These are phyloP conservation scores for Paralagenidium karlingii DNA, from an alignment of 352 stramenopile genomes.

Conservation along the genomic window DNA sequence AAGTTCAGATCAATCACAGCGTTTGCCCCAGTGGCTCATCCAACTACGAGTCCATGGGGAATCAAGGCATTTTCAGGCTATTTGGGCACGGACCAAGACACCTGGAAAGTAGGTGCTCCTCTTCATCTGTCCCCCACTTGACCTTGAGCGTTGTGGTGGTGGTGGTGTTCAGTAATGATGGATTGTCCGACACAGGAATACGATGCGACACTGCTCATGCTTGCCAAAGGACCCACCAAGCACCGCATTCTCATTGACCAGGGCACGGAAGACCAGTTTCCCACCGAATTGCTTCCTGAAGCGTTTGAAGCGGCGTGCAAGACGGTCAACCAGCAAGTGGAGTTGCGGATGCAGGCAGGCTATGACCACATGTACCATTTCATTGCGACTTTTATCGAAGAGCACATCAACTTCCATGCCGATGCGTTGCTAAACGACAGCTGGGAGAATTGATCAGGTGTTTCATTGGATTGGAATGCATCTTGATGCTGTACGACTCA, in stretches of 20 bases:
- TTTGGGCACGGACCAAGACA: slow-evolving; percentile 83
- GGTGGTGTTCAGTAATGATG: too few relatives aligned
- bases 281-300: slow-evolving; percentile 81
- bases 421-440: slow-evolving; percentile 77
- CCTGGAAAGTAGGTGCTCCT: slow-evolving; percentile 45
- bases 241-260: slow-evolving; percentile 86
- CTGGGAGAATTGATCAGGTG: too few relatives aligned
- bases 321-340: slow-evolving; percentile 69
- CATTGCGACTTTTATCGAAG: slow-evolving; percentile 92
- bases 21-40: slow-evolving; percentile 95
- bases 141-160: neutral
- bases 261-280: slow-evolving; percentile 83
- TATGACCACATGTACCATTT: slow-evolving; percentile 99
- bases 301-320: slow-evolving; percentile 77
- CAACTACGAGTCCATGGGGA: slow-evolving; percentile 95
- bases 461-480: too few relatives aligned
- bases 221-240: slow-evolving; percentile 39
- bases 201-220: slow-evolving; percentile 87
- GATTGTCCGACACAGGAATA: too few relatives aligned
- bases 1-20: slow-evolving; percentile 91
- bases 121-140: neutral
- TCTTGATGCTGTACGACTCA: too few relatives aligned
- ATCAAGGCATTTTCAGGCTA: slow-evolving; percentile 97
- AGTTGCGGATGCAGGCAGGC: slow-evolving; percentile 75
- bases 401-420: slow-evolving; percentile 93